These are phyloP conservation scores for Candida sp. DNA, from an alignment of 1,139 yeast genomes.

Conservation along the genomic window DNA sequence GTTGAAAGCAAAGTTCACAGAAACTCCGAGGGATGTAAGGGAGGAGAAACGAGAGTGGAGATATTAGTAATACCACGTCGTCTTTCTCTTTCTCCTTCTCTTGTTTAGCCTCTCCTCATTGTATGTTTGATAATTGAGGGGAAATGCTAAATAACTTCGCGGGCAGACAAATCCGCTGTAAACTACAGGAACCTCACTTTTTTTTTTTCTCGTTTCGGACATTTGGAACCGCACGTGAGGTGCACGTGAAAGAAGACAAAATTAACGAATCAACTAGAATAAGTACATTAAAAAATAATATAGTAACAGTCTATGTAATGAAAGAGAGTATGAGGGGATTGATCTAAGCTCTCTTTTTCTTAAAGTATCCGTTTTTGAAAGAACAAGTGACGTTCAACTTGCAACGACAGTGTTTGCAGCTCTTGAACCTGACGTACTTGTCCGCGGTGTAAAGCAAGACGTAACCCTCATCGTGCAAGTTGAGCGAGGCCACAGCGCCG, in stretches of 20 bases:
- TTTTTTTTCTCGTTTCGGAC: no score
- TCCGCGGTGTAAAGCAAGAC: constrained; percentile 23
- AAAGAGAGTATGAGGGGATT: constrained; percentile 4
- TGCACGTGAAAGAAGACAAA: no score
- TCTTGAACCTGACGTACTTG: constrained; percentile 51
- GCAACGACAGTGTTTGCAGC: constrained; percentile 52
- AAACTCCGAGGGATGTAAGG: no score
- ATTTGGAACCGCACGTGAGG: no score
- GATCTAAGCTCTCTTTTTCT: background rate
- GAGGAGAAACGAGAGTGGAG: no score
- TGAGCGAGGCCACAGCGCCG: background rate
- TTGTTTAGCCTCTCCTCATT: no score
- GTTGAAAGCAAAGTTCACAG: background rate
- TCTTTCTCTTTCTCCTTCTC: no score
- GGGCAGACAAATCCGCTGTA: no score
- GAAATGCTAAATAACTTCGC: no score
- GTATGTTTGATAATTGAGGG: no score
- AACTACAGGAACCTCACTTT: no score
- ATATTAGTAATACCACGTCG: no score
- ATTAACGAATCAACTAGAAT: background rate
- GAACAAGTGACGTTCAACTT: constrained; percentile 47
- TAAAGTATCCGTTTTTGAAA: constrained; percentile 58
- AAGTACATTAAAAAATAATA: background rate
- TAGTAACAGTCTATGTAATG: background rate
- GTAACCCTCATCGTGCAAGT: constrained; percentile 2